Conservation (phyloP, 1,284 basidiomycete species). For the Phenoliferia sp. region DNA sequence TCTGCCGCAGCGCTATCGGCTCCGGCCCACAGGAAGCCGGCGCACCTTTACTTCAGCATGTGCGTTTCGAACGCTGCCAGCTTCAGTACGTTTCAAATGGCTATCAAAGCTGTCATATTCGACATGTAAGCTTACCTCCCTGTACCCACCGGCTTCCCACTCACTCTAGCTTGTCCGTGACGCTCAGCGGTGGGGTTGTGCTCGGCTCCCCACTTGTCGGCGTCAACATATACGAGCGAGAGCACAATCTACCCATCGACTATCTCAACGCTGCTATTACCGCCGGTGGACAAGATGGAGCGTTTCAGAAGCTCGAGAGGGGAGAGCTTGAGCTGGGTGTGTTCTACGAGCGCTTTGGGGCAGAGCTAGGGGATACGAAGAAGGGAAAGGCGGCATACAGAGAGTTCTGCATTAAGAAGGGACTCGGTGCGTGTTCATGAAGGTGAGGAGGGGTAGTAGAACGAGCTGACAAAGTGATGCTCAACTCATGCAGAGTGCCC, state of each 20-base stretch:
- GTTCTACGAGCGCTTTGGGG: constrained; percentile 40
- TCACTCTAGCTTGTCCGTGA: neutral
- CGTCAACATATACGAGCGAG: constrained; percentile 37
- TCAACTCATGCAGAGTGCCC: constrained; percentile 32
- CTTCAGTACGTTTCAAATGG: too few relatives aligned
- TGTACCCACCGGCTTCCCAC: neutral
- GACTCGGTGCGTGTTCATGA: constrained; percentile 14
- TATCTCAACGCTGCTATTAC: constrained; percentile 44
- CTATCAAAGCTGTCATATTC: constrained; percentile 34
- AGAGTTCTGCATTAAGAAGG: constrained; percentile 35
- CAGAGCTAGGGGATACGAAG: constrained; percentile 36
- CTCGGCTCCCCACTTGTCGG: constrained; percentile 40
- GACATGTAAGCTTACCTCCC: constrained; percentile 33
- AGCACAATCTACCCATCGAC: constrained; percentile 37
- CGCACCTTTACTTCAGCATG: too few relatives aligned
- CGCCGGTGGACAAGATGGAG: constrained; percentile 37
- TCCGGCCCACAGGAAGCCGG: too few relatives aligned
- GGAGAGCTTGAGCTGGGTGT: constrained; percentile 38
- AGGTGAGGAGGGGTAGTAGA: neutral
- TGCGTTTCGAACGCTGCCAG: too few relatives aligned
- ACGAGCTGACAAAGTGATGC: neutral
- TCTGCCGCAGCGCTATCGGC: too few relatives aligned
- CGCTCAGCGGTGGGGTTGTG: constrained; percentile 39
- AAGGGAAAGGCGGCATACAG: constrained; percentile 35
- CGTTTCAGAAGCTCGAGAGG: constrained; percentile 42